Evolutionary conservation across 2,329 filamentous ascomycete species (phyloP).

Genomic region (Magnaporthiopsis rhizophila): DNA sequence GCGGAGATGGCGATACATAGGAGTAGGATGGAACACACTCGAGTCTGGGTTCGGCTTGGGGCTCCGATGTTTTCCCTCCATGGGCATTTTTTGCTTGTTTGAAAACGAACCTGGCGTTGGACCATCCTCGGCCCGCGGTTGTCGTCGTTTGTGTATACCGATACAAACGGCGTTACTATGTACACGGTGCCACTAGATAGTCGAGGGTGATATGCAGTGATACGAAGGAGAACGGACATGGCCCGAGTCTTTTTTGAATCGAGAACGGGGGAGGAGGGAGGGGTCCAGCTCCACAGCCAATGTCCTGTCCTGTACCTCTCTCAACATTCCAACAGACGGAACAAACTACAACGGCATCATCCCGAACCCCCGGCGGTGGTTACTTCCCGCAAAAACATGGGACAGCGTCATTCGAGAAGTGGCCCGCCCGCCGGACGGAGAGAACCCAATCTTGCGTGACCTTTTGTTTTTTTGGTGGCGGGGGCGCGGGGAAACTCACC

Average conservation of each 20-base stretch:
- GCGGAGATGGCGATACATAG: too few relatives aligned
- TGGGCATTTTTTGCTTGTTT: background rate
- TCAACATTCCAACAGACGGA: too few relatives aligned
- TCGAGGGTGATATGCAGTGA: too few relatives aligned
- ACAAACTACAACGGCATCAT: background rate
- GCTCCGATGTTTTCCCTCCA: background rate
- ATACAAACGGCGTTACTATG: background rate
- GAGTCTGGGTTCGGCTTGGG: background rate
- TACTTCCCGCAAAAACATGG: too few relatives aligned
- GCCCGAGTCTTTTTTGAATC: background rate
- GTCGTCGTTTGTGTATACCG: background rate
- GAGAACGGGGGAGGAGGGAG: background rate
- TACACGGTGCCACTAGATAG: too few relatives aligned
- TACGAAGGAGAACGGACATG: background rate
- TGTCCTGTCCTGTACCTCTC: too few relatives aligned
- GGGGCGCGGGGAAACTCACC: too few relatives aligned
- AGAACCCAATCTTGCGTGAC: too few relatives aligned
- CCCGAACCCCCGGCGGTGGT: background rate
- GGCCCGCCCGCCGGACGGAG: too few relatives aligned
- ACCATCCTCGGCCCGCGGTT: background rate
- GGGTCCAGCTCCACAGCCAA: too few relatives aligned
- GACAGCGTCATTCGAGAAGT: too few relatives aligned
- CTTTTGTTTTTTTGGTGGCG: too few relatives aligned
- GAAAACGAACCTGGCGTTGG: background rate
- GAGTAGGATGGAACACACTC: background rate